A percentile compares a stretch with the other conserved stretches of the same genome.
These are phyloP conservation scores for Ambrosia hybrid DNA, from an alignment of 140 eudicot genomes.

Conservation along the genomic window DNA sequence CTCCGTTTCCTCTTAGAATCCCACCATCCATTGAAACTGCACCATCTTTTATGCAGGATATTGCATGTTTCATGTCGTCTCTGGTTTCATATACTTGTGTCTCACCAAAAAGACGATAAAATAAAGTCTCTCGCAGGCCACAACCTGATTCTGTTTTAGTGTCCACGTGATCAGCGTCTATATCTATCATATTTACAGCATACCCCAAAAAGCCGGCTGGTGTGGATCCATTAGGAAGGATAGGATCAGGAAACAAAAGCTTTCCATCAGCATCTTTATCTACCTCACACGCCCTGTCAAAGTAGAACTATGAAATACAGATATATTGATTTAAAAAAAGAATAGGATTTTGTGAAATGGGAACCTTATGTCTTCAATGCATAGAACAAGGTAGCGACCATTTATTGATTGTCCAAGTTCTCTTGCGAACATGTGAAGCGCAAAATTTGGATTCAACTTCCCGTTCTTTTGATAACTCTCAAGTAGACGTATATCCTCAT, in stretches of 20 bases:
- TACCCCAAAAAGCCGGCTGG: constrained; percentile 64
- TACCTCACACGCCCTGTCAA: constrained; percentile 42
- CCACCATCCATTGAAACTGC: constrained; percentile 85
- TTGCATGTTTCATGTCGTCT: constrained; percentile 45
- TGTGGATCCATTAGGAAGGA: constrained; percentile 43
- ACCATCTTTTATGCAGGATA: constrained; percentile 45
- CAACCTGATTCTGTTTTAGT: constrained; percentile 40
- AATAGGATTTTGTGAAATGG: background rate
- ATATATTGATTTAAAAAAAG: background rate
- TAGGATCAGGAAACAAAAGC: constrained; percentile 49
- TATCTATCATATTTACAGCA: constrained; percentile 64
- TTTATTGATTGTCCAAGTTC: background rate
- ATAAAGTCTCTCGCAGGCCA: constrained; percentile 71
- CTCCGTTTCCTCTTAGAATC: constrained; percentile 56
- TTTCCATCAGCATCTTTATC: constrained; percentile 39
- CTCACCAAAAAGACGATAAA: constrained; percentile 62
- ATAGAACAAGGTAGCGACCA: background rate
- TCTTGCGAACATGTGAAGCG: background rate
- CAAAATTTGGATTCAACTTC: constrained; percentile 12
- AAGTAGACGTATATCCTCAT: constrained; percentile 32
- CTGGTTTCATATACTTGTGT: constrained; percentile 65
- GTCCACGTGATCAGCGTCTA: constrained; percentile 34
- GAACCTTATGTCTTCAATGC: background rate
- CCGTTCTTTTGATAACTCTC: constrained; percentile 43
- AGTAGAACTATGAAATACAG: background rate